A percentile compares a stretch with the other conserved stretches of the same genome.
phyloP scores from a whole-genome alignment of 139 green algal genomes.

The Pseudopediastrum boryanum region DNA sequence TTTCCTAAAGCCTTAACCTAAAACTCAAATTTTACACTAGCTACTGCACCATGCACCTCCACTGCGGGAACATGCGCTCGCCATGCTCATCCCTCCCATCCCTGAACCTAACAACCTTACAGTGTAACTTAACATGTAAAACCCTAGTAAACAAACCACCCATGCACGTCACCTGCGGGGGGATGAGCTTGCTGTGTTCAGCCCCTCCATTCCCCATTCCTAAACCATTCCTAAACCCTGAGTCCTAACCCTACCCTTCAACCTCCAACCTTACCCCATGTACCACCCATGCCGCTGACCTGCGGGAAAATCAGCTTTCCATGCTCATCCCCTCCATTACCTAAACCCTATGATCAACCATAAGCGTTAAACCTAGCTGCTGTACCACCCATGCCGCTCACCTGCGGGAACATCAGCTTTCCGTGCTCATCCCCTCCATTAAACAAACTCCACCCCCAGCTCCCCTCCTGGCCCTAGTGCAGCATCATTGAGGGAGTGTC shows the following conservation, averaged over 20 bases:
- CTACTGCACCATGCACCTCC: too few species aligned
- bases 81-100: conserved; percentile 61
- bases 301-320: conserved; percentile 49
- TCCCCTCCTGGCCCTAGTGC: not conserved
- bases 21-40: too few species aligned
- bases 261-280: not conserved
- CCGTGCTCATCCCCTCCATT: conserved; percentile 51
- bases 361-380: too few species aligned
- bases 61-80: conserved; percentile 45
- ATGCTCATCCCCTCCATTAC: conserved; percentile 49
- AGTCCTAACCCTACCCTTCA: not conserved
- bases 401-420: conserved; percentile 48
- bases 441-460: not conserved
- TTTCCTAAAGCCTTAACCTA: too few species aligned
- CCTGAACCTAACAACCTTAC: too few species aligned
- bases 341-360: not conserved
- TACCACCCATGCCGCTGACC: conserved; percentile 9
- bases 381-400: not conserved
- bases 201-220: too few species aligned
- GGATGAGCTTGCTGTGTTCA: too few species aligned
- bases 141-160: too few species aligned
- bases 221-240: too few species aligned
- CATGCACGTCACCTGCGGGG: too few species aligned
- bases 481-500: not conserved
- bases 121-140: too few species aligned